These are phyloP conservation scores for Fusarium setosum DNA, from an alignment of 2,329 filamentous ascomycete genomes.

Conservation along the genomic window DNA sequence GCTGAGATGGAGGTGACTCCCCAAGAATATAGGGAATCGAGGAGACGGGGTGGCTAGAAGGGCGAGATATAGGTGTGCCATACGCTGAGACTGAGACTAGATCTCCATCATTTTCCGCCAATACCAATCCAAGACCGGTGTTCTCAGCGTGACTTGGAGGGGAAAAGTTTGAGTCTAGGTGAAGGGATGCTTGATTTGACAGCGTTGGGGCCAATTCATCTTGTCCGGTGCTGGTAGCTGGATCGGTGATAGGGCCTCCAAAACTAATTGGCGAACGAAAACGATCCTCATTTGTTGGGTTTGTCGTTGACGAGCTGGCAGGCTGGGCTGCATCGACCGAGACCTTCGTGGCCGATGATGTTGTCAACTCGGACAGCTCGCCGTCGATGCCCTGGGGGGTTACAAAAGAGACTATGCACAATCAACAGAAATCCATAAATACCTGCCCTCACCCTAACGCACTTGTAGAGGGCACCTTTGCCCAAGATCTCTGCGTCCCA, in stretches of 20 bases:
- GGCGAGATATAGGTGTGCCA: neutral
- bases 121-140: neutral
- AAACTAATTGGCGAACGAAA: neutral
- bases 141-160: neutral
- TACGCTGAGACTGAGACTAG: neutral
- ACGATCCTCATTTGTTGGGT: neutral
- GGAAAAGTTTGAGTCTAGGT: neutral
- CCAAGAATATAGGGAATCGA: neutral
- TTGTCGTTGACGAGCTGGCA: neutral
- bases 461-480: neutral
- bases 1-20: neutral
- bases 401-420: neutral
- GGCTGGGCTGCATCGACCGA: neutral
- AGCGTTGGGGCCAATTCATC: neutral
- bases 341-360: neutral
- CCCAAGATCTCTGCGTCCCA: neutral
- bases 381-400: neutral
- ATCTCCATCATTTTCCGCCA: neutral
- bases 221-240: neutral
- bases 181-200: neutral
- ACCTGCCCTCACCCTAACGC: neutral
- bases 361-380: neutral
- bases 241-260: neutral
- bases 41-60: neutral
- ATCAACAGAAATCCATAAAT: neutral